Base-by-base conservation (phyloP, 2,329 filamentous ascomycete species). In the Trichoderma atroviride region DNA sequence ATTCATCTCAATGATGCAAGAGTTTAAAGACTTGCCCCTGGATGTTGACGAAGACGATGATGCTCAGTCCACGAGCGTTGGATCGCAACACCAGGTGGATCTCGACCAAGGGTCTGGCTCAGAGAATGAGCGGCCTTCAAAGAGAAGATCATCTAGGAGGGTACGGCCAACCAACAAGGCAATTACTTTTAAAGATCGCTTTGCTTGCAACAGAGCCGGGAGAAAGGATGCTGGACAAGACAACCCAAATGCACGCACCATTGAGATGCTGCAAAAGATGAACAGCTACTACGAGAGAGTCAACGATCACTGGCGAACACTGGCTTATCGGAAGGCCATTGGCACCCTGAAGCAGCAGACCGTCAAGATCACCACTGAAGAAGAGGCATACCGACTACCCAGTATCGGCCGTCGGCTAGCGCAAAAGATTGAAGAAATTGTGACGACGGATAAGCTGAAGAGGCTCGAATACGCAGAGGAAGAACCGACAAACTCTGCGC, bases 391-490 rank as follows among this genome's bases (percentile, higher is more conserved):
- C 13, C 78, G 80, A 2, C 83, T 97, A 0, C 88, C 89, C 0
- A 86, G 85, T 69, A 89, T 97, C 43, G 94, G 94, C 9, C 75
- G 83, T 13, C 86, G 92, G 1, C 82, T 97, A 1, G 94, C 94
- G 0, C 83, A 87, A 31, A 97, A 97, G 78, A 96, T 98, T 72
- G 92, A 96, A 74, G 95, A 97, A 76, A 97, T 97, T 55, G 92
- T 89, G 2, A 84, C 85, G 50, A 97, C 93, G 0, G 87, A 93
- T 74, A 84, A 85, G 31, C 85, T 97, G 0, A 86, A 86, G 53
- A 86, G 91, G 47, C 84, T 97, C 0, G 91, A 97, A 40, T 88
- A 90, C 74, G 88, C 91, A 0, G 86, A 87, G 67, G 79, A 84
- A 3, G 91, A 96, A 58, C 87, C 91, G 0, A 83, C 85, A n/a